phyloP scores from a whole-genome alignment of 331 rosid genomes.

The Spiraea crenata region DNA sequence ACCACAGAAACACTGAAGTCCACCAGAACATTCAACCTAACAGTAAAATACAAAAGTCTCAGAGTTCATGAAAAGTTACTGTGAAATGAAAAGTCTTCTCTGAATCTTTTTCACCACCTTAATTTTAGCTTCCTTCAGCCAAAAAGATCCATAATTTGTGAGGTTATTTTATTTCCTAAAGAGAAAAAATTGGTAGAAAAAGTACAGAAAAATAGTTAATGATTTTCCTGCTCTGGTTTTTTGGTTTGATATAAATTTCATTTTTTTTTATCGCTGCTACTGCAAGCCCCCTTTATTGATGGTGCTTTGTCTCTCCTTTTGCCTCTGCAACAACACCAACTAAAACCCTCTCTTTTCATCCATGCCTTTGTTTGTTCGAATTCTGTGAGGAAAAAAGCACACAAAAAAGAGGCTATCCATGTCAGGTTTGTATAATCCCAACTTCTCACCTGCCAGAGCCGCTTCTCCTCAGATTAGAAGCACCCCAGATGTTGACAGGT shows the following conservation, averaged over 20 bases:
- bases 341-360: constrained; percentile 51
- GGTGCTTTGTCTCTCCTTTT: constrained; percentile 56
- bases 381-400: constrained; percentile 37
- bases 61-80: constrained; percentile 12
- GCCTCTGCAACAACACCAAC: constrained; percentile 54
- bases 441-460: constrained; percentile 96
- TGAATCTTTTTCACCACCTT: constrained; percentile 33
- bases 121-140: constrained; percentile 25
- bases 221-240: constrained; percentile 22
- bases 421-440: constrained; percentile 93
- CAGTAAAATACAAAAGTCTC: constrained; percentile 7
- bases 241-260: background rate
- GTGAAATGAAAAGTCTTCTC: constrained; percentile 27
- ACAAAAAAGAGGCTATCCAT: constrained; percentile 34
- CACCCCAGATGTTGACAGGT: constrained; percentile 85
- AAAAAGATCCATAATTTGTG: constrained; percentile 26
- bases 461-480: constrained; percentile 95
- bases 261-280: constrained; percentile 21
- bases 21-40: constrained; percentile 9
- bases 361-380: constrained; percentile 31
- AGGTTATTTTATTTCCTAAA: constrained; percentile 1
- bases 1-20: background rate
- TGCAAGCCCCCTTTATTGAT: constrained; percentile 55
- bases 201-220: constrained; percentile 31
- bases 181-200: background rate